Evolutionary conservation across 164 flowering plant genomes (phyloP).

Genomic region (Sextonia rubra): DNA sequence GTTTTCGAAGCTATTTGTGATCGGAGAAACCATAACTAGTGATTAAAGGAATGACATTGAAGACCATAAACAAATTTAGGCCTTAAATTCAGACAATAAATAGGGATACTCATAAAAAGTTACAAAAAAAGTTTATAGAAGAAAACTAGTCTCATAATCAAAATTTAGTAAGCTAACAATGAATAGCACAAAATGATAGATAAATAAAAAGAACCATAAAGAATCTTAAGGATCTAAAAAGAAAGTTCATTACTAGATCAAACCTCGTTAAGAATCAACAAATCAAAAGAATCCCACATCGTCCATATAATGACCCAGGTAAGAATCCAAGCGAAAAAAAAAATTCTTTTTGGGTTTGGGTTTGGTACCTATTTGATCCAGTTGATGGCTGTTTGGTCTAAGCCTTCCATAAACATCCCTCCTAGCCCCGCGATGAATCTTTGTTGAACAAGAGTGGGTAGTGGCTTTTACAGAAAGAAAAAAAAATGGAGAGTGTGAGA

Average conservation of each 20-base stretch:
- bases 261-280: background rate
- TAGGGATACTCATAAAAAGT: background rate
- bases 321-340: background rate
- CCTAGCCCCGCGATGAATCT: background rate
- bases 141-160: background rate
- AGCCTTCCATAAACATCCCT: constrained; percentile 69
- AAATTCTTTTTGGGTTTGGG: background rate
- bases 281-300: background rate
- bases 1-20: no score
- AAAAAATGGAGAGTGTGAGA: no score
- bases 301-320: background rate
- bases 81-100: background rate
- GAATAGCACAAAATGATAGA: background rate
- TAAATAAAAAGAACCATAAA: background rate
- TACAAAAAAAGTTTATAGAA: background rate
- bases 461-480: no score
- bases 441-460: no score
- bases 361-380: constrained; percentile 74
- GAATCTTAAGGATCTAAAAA: no score
- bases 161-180: background rate
- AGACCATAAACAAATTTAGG: background rate
- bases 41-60: background rate
- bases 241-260: background rate
- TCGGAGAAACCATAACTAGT: no score
- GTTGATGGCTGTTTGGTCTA: constrained; percentile 62